Evolutionary conservation across 257 asterid species (phyloP).

Genomic region (Capsicum baccatum): DNA sequence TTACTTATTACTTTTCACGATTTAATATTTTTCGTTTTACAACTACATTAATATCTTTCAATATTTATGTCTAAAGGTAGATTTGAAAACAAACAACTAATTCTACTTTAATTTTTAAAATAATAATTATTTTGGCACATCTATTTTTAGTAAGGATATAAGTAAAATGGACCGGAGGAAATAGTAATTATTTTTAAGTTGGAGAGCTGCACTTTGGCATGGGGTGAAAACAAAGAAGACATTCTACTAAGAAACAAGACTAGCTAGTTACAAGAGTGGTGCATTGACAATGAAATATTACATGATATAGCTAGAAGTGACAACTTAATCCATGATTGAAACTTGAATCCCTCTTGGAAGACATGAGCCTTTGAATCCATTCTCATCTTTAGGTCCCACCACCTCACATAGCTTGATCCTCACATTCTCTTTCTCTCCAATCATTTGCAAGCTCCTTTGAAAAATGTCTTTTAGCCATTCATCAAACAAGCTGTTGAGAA

Average conservation of each 20-base stretch:
- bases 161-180: no score
- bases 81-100: no score
- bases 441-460: slow-evolving; percentile 44
- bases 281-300: slow-evolving; percentile 18
- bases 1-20: no score
- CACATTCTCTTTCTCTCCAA: slow-evolving; percentile 31
- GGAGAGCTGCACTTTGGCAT: background rate
- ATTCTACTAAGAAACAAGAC: slow-evolving; percentile 43
- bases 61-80: no score
- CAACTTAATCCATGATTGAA: slow-evolving; percentile 54
- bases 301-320: slow-evolving; percentile 38
- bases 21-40: no score
- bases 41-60: no score
- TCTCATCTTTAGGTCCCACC: slow-evolving; percentile 43
- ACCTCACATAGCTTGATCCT: slow-evolving; percentile 57
- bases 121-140: no score
- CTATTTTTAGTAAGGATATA: no score
- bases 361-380: slow-evolving; percentile 65
- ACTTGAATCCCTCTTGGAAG: slow-evolving; percentile 70
- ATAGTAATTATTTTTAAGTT: background rate
- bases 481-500: slow-evolving; percentile 56
- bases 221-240: slow-evolving; percentile 22
- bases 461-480: slow-evolving; percentile 71
- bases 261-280: slow-evolving; percentile 42
- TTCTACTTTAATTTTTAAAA: no score